Conservation (phyloP, 306 rosid genomes). For the Alnus glutinosa region DNA sequence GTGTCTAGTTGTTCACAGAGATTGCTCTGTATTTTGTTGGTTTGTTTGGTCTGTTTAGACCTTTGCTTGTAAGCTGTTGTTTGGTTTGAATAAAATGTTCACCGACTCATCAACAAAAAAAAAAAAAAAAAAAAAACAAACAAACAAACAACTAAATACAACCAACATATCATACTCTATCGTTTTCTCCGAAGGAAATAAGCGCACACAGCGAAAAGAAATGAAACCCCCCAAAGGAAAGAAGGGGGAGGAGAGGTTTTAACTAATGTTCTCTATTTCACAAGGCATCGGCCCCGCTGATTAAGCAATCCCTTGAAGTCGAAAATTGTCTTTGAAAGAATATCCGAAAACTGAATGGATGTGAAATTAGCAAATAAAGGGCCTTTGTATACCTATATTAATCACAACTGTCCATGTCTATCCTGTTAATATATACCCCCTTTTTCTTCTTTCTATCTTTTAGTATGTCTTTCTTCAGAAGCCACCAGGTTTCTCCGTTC, state of each 20-base stretch:
- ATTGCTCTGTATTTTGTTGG: too few species aligned
- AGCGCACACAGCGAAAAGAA: slow-evolving; percentile 17
- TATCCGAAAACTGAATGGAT: slow-evolving; percentile 21
- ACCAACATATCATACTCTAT: neutral
- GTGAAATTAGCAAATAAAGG: neutral
- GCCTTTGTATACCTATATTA: slow-evolving; percentile 24
- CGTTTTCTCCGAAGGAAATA: neutral
- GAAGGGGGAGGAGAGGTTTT: neutral
- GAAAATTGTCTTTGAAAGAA: neutral
- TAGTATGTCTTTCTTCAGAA: slow-evolving; percentile 23
- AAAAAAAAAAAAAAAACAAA: neutral
- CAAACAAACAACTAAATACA: neutral
- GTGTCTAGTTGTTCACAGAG: too few species aligned
- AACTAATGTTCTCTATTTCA: too few species aligned
- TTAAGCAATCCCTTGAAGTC: too few species aligned
- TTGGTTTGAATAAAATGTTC: too few species aligned
- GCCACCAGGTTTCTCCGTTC: slow-evolving; percentile 21
- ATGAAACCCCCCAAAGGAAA: neutral
- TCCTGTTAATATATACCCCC: slow-evolving; percentile 21
- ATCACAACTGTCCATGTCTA: slow-evolving; percentile 16
- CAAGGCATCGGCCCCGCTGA: too few species aligned
- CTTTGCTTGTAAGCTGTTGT: too few species aligned
- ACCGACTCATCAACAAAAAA: too few species aligned
- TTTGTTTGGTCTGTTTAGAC: too few species aligned
- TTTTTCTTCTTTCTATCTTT: slow-evolving; percentile 5